phyloP scores from a whole-genome alignment of 2,329 filamentous ascomycete species.

The Colletotrichum liriopes region DNA sequence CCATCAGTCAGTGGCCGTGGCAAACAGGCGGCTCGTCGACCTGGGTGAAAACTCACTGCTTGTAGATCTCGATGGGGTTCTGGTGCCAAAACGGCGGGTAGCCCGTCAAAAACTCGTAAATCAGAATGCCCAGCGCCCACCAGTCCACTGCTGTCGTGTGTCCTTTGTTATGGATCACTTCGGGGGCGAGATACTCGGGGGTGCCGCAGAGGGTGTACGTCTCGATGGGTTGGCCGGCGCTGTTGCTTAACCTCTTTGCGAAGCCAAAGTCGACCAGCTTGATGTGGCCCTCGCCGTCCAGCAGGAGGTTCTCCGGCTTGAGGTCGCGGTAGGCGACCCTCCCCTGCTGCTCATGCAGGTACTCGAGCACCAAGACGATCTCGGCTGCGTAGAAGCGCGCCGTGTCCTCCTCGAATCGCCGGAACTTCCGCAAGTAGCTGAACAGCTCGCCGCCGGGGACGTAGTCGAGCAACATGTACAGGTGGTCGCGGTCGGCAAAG shows the following conservation, averaged over 20 bases:
- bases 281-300: constrained; percentile 84
- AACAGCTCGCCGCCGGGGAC: constrained; percentile 89
- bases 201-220: constrained; percentile 89
- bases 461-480: constrained; percentile 89
- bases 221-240: constrained; percentile 69
- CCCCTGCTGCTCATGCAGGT: constrained; percentile 83
- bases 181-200: constrained; percentile 86
- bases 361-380: constrained; percentile 86
- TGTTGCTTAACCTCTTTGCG: constrained; percentile 80
- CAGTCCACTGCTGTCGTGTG: constrained; percentile 85
- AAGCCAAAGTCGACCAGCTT: constrained; percentile 91
- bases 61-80: constrained; percentile 90
- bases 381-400: constrained; percentile 88
- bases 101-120: constrained; percentile 88
- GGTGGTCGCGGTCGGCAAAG: constrained; percentile 83
- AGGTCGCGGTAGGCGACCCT: constrained; percentile 85
- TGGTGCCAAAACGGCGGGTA: constrained; percentile 91
- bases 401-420: constrained; percentile 84
- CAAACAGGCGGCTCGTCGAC: neutral
- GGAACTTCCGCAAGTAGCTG: constrained; percentile 83
- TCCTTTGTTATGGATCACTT: constrained; percentile 88
- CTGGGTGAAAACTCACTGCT: constrained; percentile 68
- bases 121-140: constrained; percentile 88
- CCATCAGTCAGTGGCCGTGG: constrained; percentile 13
- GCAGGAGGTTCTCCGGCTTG: constrained; percentile 86